Evolutionary conservation across 2,329 filamentous ascomycete species (phyloP).

Genomic region (Calonectria montana): DNA sequence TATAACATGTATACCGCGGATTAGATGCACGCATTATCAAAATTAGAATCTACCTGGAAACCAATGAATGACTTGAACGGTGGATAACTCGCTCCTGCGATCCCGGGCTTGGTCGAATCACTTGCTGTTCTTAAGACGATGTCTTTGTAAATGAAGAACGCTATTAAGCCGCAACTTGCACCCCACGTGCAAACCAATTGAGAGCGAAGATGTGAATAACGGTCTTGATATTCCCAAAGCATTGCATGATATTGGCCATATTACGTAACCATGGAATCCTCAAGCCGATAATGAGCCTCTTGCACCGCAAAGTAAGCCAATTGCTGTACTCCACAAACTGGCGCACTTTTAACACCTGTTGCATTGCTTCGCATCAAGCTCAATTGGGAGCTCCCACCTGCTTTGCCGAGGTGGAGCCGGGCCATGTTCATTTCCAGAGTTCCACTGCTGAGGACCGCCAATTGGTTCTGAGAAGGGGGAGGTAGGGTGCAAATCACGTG

Average conservation of each 20-base stretch:
- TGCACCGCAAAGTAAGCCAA: background rate
- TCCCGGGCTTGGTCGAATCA: background rate
- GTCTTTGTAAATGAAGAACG: background rate
- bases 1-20: slow-evolving; percentile 25
- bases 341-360: background rate
- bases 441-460: background rate
- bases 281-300: background rate
- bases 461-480: background rate
- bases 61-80: background rate
- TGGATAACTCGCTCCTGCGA: background rate
- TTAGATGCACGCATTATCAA: slow-evolving; percentile 20
- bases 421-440: background rate
- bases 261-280: background rate
- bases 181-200: no score
- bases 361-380: background rate
- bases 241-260: background rate
- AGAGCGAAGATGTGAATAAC: background rate
- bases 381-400: background rate
- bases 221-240: background rate
- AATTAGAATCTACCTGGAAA: slow-evolving; percentile 9
- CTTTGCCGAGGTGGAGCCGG: slow-evolving; percentile 4
- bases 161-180: background rate
- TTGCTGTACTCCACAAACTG: background rate
- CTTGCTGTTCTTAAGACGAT: background rate
- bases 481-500: slow-evolving; percentile 47